Base-by-base conservation (phyloP, 768 basidiomycete species). In the Sporobolomyces phaffii region DNA sequence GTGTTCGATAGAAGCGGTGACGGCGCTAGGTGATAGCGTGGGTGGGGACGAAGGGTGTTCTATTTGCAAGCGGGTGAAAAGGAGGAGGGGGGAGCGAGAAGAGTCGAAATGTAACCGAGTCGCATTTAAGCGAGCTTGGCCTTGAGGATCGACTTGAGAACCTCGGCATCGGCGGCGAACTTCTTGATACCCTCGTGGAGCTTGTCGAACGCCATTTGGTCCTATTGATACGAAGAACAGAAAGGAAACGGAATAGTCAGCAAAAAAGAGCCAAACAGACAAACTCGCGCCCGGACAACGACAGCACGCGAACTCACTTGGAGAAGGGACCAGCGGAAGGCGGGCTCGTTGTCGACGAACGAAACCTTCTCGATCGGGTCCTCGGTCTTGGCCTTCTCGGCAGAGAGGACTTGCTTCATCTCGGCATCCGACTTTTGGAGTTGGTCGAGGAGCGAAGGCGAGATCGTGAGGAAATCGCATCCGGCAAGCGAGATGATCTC, bases 141-240 rank as follows among this genome's bases (percentile, higher is more conserved):
- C 79, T 82, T 85, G 78, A 99, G 82, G 72, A 90, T 77, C 17
- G 80, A 78, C 84, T 94, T 96, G 80, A 99, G 86, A 5, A 89
- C 85, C 77, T 86, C 84, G 64, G 91, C 91, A 76, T 98, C 96
- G 81, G 89, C 91, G 56, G 91, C 93, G 77, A 99, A 99, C 70
- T 75, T 96, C 82, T 86, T 87, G 82, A 99, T 96, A 28, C 96
- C 96, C 81, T 97, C 91, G 79, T 96, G 91, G 61, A 97, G 83
- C 82, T 98, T 97, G 79, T 97, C 94, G 77, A 91, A 94, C n/a
- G 94, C 92, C 93, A 97, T 96, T 77, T 83, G 80, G 79, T 97
- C 93, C 76, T 91, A 84, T 51, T 3, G 13, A 33, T 10, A 52
- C 94, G 5, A 40, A 11, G 44, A 44, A 54, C 18, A 43, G 40